phyloP scores from a whole-genome alignment of 164 flowering plant species.

The Macadamia integrifolia region DNA sequence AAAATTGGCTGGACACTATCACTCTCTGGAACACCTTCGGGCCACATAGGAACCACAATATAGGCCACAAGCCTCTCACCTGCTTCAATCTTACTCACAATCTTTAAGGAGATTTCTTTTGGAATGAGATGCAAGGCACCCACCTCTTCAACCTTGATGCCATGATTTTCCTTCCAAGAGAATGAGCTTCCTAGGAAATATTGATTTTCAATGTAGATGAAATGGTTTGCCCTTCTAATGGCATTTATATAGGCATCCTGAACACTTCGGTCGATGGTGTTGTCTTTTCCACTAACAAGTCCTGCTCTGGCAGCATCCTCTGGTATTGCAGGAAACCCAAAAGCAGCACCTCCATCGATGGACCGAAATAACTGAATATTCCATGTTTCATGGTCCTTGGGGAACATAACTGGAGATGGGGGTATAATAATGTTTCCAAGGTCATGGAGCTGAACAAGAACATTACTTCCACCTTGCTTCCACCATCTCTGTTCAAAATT shows the following conservation, averaged over 20 bases:
- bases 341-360: conserved; percentile 53
- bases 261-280: conserved; percentile 62
- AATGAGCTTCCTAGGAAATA: conserved; percentile 76
- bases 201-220: conserved; percentile 72
- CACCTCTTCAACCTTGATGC: neutral
- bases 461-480: conserved; percentile 55
- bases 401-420: conserved; percentile 7
- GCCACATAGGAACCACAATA: too few species aligned
- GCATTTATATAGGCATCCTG: conserved; percentile 80
- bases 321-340: conserved; percentile 60
- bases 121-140: too few species aligned
- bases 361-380: too few species aligned
- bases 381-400: conserved; percentile 42
- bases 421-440: conserved; percentile 36
- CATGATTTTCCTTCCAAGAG: conserved; percentile 36
- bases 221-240: conserved; percentile 64
- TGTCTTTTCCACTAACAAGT: conserved; percentile 58
- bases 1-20: too few species aligned
- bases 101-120: conserved; percentile 8
- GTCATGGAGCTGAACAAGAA: conserved; percentile 38
- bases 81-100: too few species aligned
- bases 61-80: too few species aligned
- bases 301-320: conserved; percentile 59
- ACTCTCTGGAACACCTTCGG: too few species aligned
- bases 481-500: conserved; percentile 27